Base-by-base conservation (phyloP, 176 grass and related monocot species). In the Carex parvula region DNA sequence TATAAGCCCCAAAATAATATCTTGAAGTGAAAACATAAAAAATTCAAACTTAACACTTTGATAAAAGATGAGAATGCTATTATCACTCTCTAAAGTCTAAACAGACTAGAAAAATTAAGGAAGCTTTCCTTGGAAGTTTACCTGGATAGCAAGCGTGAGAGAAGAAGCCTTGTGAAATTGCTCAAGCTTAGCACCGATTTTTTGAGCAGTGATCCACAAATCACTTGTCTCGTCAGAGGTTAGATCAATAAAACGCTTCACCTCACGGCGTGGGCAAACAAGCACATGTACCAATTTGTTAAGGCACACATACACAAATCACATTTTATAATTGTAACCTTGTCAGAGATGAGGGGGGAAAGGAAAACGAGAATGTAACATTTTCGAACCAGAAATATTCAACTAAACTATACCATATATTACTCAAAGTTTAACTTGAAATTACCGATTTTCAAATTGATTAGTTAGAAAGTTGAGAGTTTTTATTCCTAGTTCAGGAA, bases 171-270 rank as follows among this genome's bases (percentile, higher is more conserved):
- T 89, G 59, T 93, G 91, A 79, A 93, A 93, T 69, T 90, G 61
- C 80, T 98, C 95, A 61, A 95, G 87, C 57, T 52, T 84, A 33
- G 16, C 58, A 86, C 92, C 95, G 18, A 98, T 86, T 77, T 95
- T 88, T 71, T 95, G 93, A 85, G 95, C 95, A 73, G 91, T 89
- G 85, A 89, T 41, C 95, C 95, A 98, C 87, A 98, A 83, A 84
- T 98, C 92, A 35, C 84, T 85, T 70, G 64, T 91, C 84, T 98
- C 95, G 17, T 98, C 89, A 87, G 89, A 77, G 85, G 76, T 98
- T 53, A 98, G 89, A 84, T 98, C 92, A 82, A 80, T 56, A 61
- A 91, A 98, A 70, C 91, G 84, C 81, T 93, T 95, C 64, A 92
- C 92, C 84, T 95, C 95, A 39, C 89, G 88, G 54, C 87, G 86